Evolutionary conservation across 331 rosid species (phyloP), one percentile per base, ranked within the genome.

Genomic region (Malus hybrid): DNA sequence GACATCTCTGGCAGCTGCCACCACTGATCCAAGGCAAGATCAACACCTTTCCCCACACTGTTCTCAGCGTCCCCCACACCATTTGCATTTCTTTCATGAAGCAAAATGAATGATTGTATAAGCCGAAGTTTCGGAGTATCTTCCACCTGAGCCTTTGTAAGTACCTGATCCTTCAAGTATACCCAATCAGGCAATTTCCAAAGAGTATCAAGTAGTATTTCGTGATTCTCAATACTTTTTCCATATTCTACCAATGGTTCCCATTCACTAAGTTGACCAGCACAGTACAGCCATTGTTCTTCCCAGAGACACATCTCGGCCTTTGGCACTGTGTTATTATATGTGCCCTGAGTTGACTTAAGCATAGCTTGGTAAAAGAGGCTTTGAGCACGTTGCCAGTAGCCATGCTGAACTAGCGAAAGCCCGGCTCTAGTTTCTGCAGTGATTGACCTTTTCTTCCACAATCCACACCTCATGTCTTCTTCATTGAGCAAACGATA

Each of bases 1-100:
- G 98, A 92, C 97, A 92, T 90, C 88, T 92, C 97, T n/a, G 99
- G 99, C 75, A 95, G 84, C 73, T 95, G 99, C 99, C 99, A 95
- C 99, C 99, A 95, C 68, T 92, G 99, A 80, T 95, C 99, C 77
- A 95, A 83, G 75, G 99, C 96, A 79, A 88, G 97, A 78, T 95
- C 97, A 68, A 95, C 97, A 44, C 97, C 98, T 85, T 92, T 95
- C 71, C 88, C 96, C 74, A 95, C 93, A 76, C 84, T 88, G 81
- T 87, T 92, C 70, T 92, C 97, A 60, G 99, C 96, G 76, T 95
- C 97, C 81, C 82, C 93, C 19, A 90, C 96, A 36, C 97, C 96
- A 88, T 88, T 95, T 70, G 97, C 79, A 75, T 85, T 92, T 85
- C 83, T 89, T 55, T 95, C 99, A 77, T 92, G 99, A 76, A 95